These are phyloP conservation scores for Solanum raphanifolium DNA, from an alignment of 257 asterid species.

Conservation along the genomic window DNA sequence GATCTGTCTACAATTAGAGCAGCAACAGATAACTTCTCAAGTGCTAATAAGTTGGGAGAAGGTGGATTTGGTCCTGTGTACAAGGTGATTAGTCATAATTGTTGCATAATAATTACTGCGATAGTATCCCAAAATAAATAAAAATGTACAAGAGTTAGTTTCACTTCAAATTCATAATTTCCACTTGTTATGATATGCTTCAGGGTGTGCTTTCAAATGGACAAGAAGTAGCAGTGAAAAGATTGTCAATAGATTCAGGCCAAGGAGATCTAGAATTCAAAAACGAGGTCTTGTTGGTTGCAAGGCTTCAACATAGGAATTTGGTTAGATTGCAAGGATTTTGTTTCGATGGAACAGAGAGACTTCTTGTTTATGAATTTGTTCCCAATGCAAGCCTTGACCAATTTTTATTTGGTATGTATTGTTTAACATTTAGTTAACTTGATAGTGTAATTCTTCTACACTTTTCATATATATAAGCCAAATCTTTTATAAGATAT, in stretches of 20 bases:
- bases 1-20: not conserved
- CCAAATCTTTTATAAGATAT: not conserved
- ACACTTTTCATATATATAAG: not conserved
- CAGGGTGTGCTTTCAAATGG: not conserved
- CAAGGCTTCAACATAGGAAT: not conserved
- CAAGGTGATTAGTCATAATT: constrained; percentile 3
- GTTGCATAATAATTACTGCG: not conserved
- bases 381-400: constrained; percentile 21
- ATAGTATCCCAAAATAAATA: too few species aligned
- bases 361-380: constrained; percentile 11
- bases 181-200: not conserved
- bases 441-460: not conserved
- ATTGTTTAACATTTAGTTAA: not conserved
- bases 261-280: not conserved
- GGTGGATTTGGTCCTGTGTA: constrained; percentile 21
- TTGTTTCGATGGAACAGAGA: not conserved
- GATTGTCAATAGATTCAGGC: not conserved
- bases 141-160: too few species aligned
- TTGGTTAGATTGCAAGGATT: not conserved
- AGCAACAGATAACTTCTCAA: constrained; percentile 13
- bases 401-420: constrained; percentile 13
- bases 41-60: constrained; percentile 5
- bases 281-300: not conserved
- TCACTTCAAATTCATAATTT: not conserved
- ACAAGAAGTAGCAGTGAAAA: not conserved